A percentile compares a stretch with the other conserved stretches of the same genome.
Evolutionary conservation across 495 filamentous ascomycete species (phyloP).

Genomic region (Aspergillus steynii): DNA sequence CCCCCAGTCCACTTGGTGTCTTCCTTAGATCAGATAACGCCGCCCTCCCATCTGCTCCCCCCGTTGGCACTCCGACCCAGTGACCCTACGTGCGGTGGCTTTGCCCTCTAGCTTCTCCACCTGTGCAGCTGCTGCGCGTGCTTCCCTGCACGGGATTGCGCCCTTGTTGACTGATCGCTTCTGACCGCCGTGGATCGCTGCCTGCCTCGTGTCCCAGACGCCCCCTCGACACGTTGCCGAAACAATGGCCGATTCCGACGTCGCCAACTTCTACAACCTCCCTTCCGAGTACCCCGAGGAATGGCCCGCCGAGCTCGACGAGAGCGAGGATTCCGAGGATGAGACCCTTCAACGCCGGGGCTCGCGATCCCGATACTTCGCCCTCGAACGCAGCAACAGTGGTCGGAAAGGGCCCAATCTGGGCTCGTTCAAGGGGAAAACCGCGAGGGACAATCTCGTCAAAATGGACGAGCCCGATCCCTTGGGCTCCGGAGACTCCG

Average conservation of each 20-base stretch:
- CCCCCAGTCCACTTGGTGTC: conserved; percentile 24
- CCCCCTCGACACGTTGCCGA: conserved; percentile 5
- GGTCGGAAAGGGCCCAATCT: conserved; percentile 63
- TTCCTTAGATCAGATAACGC: conserved; percentile 22
- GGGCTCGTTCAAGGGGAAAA: conserved; percentile 66
- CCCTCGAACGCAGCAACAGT: conserved; percentile 72
- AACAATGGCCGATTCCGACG: conserved; percentile 64
- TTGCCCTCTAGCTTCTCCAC: conserved; percentile 8
- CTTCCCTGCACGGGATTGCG: conserved; percentile 17
- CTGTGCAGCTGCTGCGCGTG: conserved; percentile 26
- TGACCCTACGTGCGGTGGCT: not conserved
- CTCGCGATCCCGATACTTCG: conserved; percentile 74
- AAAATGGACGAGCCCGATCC: conserved; percentile 92
- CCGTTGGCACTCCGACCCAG: not conserved
- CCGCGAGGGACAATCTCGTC: conserved; percentile 71
- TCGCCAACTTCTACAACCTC: conserved; percentile 89
- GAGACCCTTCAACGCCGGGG: conserved; percentile 51
- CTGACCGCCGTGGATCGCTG: conserved; percentile 8
- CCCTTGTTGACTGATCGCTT: conserved; percentile 1
- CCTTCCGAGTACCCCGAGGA: conserved; percentile 73
- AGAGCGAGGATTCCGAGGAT: conserved; percentile 68
- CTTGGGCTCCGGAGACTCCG: conserved; percentile 75
- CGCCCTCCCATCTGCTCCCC: not conserved
- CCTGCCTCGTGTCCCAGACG: conserved; percentile 2
- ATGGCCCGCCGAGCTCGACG: conserved; percentile 83